A percentile compares a stretch with the other conserved stretches of the same genome.
Conservation (phyloP, 2,329 filamentous ascomycete genomes). For the Xylariales sp. region DNA sequence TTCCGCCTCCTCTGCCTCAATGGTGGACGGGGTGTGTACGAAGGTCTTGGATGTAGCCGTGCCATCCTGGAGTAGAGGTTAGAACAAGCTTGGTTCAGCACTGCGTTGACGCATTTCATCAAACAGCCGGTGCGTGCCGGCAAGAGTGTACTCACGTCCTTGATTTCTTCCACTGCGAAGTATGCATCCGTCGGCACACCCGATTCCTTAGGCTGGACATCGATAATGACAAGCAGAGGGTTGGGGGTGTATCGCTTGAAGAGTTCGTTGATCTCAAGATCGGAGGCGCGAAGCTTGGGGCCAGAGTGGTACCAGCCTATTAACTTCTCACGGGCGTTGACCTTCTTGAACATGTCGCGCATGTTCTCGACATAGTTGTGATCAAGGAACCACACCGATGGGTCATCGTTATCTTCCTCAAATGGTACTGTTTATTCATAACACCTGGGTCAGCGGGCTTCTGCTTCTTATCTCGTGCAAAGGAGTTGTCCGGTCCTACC, state of each 20-base stretch:
- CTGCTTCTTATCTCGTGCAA: too few species aligned
- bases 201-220: slow-evolving; percentile 96
- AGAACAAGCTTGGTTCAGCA: slow-evolving; percentile 4
- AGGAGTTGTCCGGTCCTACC: slow-evolving; percentile 50
- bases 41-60: slow-evolving; percentile 97
- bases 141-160: slow-evolving; percentile 74
- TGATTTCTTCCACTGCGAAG: slow-evolving; percentile 99
- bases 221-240: slow-evolving; percentile 93
- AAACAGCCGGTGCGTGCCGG: too few species aligned
- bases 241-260: slow-evolving; percentile 99
- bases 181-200: slow-evolving; percentile 98
- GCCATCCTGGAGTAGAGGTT: too few species aligned
- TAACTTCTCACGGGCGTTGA: slow-evolving; percentile 97
- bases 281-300: slow-evolving; percentile 91
- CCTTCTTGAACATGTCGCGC: slow-evolving; percentile 99
- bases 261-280: slow-evolving; percentile 98
- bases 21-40: slow-evolving; percentile 95
- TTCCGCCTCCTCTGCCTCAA: slow-evolving; percentile 97
- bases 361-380: slow-evolving; percentile 99
- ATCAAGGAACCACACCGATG: slow-evolving; percentile 97
- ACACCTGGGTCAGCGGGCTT: slow-evolving; percentile 6
- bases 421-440: slow-evolving; percentile 70
- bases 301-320: slow-evolving; percentile 99
- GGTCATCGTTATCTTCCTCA: slow-evolving; percentile 98
- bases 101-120: too few species aligned